These are phyloP conservation scores for Candida ficus DNA, from an alignment of 805 yeast species.

Conservation along the genomic window DNA sequence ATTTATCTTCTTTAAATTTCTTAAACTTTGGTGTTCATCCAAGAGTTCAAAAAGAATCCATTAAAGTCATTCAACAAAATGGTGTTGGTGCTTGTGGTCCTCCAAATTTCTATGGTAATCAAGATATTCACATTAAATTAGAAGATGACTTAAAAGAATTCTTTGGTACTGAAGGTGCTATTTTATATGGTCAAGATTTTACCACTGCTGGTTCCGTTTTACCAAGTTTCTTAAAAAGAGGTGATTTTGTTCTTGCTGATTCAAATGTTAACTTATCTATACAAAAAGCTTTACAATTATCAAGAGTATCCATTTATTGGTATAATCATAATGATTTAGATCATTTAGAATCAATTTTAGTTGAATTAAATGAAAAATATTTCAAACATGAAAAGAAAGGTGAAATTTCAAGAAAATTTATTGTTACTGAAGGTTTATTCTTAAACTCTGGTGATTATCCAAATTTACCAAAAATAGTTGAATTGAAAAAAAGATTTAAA, in stretches of 20 bases:
- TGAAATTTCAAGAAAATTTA: conserved; percentile 84
- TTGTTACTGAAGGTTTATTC: conserved; percentile 87
- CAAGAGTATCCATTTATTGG: conserved; percentile 72
- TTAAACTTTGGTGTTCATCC: conserved; percentile 52
- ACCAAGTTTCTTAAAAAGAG: conserved; percentile 92
- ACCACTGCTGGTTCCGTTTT: conserved; percentile 82
- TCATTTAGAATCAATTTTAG: conserved; percentile 66
- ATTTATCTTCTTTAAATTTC: conserved; percentile 70
- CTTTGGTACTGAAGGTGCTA: conserved; percentile 72
- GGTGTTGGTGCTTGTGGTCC: conserved; percentile 99
- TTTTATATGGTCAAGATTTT: conserved; percentile 90
- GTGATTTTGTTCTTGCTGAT: conserved; percentile 89
- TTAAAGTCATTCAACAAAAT: conserved; percentile 51
- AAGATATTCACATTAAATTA: conserved; percentile 78
- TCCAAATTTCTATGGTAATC: conserved; percentile 94
- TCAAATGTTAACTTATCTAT: conserved; percentile 66
- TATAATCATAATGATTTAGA: conserved; percentile 86
- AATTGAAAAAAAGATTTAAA: conserved; percentile 75
- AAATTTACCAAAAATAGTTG: conserved; percentile 60
- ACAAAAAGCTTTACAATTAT: conserved; percentile 83
- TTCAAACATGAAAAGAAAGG: conserved; percentile 34
- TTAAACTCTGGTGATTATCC: conserved; percentile 78
- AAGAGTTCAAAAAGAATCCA: conserved; percentile 47
- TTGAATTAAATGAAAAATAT: conserved; percentile 30
- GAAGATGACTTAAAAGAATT: conserved; percentile 72